These are phyloP conservation scores for Neoascochyta sp. DNA, from an alignment of 2,329 filamentous ascomycete genomes.

Conservation along the genomic window DNA sequence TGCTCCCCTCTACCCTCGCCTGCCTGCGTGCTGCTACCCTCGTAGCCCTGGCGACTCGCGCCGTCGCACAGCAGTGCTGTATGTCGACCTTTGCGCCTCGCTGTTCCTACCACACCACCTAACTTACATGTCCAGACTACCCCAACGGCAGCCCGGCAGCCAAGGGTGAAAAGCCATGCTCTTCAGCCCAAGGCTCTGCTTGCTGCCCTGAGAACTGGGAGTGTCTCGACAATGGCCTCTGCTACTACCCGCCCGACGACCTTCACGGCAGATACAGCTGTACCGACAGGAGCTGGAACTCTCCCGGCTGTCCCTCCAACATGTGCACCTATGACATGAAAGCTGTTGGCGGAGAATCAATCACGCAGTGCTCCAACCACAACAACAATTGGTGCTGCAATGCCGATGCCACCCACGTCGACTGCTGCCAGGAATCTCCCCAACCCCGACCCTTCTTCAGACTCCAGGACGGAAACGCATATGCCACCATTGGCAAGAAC, in stretches of 20 bases:
- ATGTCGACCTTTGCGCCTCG: conserved; percentile 3
- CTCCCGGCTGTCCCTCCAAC: conserved; percentile 30
- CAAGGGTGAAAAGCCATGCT: conserved; percentile 32
- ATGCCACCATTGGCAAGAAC: conserved; percentile 31
- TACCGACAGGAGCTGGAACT: conserved; percentile 34
- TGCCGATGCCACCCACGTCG: conserved; percentile 21
- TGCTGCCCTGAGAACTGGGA: conserved; percentile 38
- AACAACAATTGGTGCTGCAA: conserved; percentile 38
- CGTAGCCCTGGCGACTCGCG: conserved; percentile 14
- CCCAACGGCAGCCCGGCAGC: conserved; percentile 28
- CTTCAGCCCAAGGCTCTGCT: conserved; percentile 29
- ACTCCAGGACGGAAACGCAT: conserved; percentile 28
- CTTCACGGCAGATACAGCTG: conserved; percentile 35
- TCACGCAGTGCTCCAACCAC: conserved; percentile 33
- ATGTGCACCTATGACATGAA: conserved; percentile 32
- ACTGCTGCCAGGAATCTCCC: conserved; percentile 34
- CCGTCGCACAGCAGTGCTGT: conserved; percentile 30
- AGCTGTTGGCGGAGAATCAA: conserved; percentile 26
- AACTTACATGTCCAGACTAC: conserved; percentile 30
- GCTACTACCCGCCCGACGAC: conserved; percentile 24
- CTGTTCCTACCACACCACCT: too few relatives aligned
- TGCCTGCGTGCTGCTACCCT: conserved; percentile 20
- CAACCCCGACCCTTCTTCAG: conserved; percentile 32
- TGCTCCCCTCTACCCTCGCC: conserved; percentile 12
- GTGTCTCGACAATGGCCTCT: conserved; percentile 39